Conservation (phyloP, 495 filamentous ascomycete genomes). For the Parmelia sp. region DNA sequence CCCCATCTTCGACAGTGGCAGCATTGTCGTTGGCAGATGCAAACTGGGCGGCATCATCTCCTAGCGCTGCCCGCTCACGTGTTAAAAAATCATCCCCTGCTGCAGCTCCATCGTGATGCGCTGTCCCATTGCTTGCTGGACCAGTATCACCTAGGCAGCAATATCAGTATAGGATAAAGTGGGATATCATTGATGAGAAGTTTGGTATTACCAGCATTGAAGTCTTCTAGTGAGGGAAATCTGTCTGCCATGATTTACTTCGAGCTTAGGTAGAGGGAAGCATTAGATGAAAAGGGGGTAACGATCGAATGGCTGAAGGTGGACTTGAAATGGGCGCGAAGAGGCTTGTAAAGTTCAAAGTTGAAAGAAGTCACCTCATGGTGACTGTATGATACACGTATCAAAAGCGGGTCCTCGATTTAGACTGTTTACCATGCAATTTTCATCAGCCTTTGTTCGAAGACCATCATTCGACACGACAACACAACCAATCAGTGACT, state of each 20-base stretch:
- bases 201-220: constrained; percentile 68
- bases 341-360: not conserved
- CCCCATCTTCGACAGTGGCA: constrained; percentile 44
- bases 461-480: constrained; percentile 24
- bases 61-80: constrained; percentile 80
- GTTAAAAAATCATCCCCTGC: constrained; percentile 75
- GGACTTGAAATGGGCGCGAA: not conserved
- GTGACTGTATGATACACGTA: not conserved
- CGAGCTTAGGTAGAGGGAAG: not conserved
- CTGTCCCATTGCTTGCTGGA: constrained; percentile 34
- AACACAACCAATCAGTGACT: constrained; percentile 13
- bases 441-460: not conserved
- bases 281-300: not conserved
- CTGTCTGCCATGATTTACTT: constrained; percentile 75
- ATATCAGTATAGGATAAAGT: constrained; percentile 25
- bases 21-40: constrained; percentile 68
- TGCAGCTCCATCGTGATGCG: constrained; percentile 37
- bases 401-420: not conserved
- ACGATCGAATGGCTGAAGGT: not conserved
- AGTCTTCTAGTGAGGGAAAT: constrained; percentile 94
- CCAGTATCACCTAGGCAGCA: constrained; percentile 51
- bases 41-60: constrained; percentile 90
- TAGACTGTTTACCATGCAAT: not conserved
- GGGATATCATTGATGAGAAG: constrained; percentile 24
- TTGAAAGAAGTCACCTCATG: not conserved